Evolutionary conservation across 768 basidiomycete genomes (phyloP), one percentile per base, ranked within the genome.

Genomic region (Favolaschia claudopus): DNA sequence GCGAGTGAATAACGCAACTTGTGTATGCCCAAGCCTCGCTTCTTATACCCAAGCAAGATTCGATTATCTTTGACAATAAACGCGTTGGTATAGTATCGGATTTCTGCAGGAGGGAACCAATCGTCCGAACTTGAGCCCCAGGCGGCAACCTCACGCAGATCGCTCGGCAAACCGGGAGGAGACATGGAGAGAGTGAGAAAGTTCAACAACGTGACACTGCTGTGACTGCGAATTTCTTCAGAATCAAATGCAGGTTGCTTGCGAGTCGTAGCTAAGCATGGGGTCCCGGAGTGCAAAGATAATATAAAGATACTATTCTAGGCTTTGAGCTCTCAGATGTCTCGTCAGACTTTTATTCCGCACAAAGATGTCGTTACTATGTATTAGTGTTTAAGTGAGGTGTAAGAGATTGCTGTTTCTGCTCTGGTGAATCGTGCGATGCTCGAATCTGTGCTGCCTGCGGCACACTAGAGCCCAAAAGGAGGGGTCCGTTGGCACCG

Each of bases 41-140:
- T 93, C 73, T 93, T 93, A 66, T 82, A 83, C 4, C 92, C 92
- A 9, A 93, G 80, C 15, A 93, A 73, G 14, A 93, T 72, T 87
- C 83, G 83, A 44, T 76, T 73, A 43, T 80, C 77, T 22, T 86
- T 74, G 10, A 87, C 69, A 46, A 92, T 75, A 64, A 89, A 91
- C 36, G 87, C 88, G 65, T 91, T 91, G 29, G 90, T 93, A 65
- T 88, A 93, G 28, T 81, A 70, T 72, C 51, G 53, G 36, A 59
- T 56, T 7, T 51, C 42, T 32, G 50, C 63, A 7, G 33, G 34
- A 14, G 63, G 63, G 34, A 64, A 48, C 63, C 63, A 64, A 15
- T 56, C 63, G 43, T 55, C 58, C 14, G 55, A n/a, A n/a, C n/a
- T n/a, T n/a, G n/a, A 36, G 2, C 63, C 63, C 13, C 63, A 54